Conservation (phyloP, 768 basidiomycete genomes). For the Goffeauzyma gilvescens region DNA sequence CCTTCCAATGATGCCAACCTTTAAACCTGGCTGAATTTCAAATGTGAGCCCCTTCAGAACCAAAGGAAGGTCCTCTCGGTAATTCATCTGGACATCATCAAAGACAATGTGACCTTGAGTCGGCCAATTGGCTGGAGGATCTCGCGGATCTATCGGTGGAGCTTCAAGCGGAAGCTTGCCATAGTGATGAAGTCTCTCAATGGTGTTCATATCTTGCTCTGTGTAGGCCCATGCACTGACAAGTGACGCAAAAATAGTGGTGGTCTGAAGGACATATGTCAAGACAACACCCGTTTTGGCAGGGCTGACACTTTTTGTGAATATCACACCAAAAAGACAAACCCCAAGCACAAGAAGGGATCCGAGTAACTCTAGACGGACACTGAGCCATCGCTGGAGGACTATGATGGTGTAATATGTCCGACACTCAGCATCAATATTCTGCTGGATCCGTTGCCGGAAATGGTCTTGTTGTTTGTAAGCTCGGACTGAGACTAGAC, state of each 20-base stretch:
- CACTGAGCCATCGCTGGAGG: slow-evolving; percentile 38
- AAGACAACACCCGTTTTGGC: slow-evolving; percentile 47
- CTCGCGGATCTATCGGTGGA: slow-evolving; percentile 36
- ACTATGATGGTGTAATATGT: slow-evolving; percentile 7
- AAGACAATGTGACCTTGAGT: slow-evolving; percentile 54
- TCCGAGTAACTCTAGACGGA: slow-evolving; percentile 48
- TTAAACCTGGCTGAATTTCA: slow-evolving; percentile 52
- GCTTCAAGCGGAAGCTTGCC: slow-evolving; percentile 56
- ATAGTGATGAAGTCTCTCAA: slow-evolving; percentile 70
- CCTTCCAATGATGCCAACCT: slow-evolving; percentile 52
- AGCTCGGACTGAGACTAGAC: slow-evolving; percentile 10
- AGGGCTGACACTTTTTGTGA: slow-evolving; percentile 41
- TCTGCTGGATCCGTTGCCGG: slow-evolving; percentile 3
- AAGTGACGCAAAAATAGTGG: slow-evolving; percentile 10
- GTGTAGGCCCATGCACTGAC: neutral
- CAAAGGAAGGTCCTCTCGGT: slow-evolving; percentile 59
- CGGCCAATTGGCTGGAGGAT: slow-evolving; percentile 51
- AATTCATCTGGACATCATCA: slow-evolving; percentile 41
- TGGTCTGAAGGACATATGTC: slow-evolving; percentile 36
- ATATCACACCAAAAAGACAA: slow-evolving; percentile 48
- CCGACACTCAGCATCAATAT: slow-evolving; percentile 3
- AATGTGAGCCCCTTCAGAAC: slow-evolving; percentile 61
- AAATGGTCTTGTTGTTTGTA: slow-evolving; percentile 8
- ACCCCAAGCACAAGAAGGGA: slow-evolving; percentile 54
- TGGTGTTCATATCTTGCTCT: slow-evolving; percentile 37